phyloP scores from a whole-genome alignment of 1,284 basidiomycete genomes.

The Boletus mariae region DNA sequence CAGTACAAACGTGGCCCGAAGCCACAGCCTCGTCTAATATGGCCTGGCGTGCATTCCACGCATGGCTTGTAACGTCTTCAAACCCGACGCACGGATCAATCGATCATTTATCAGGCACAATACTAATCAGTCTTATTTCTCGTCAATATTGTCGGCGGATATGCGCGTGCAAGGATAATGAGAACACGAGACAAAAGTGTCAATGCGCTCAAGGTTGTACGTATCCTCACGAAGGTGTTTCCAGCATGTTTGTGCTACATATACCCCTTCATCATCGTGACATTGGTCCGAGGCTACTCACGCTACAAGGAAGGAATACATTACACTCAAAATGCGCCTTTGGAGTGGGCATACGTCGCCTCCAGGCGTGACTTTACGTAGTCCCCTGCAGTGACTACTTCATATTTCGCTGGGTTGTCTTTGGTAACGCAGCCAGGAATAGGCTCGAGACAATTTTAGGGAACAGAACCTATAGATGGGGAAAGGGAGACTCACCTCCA shows the following conservation, averaged over 20 bases:
- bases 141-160: background rate
- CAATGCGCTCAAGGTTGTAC: slow-evolving; percentile 3
- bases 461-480: background rate
- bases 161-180: background rate
- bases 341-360: slow-evolving; percentile 47
- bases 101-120: background rate
- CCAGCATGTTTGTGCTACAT: background rate
- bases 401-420: slow-evolving; percentile 61
- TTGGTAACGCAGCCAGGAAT: slow-evolving; percentile 65
- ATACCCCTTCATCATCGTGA: background rate
- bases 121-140: background rate
- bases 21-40: background rate
- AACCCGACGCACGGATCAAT: background rate
- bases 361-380: slow-evolving; percentile 58
- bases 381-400: slow-evolving; percentile 61
- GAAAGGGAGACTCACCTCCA: slow-evolving; percentile 47
- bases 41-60: background rate
- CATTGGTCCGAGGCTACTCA: background rate
- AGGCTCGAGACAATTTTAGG: slow-evolving; percentile 40
- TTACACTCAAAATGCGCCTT: slow-evolving; percentile 1
- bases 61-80: background rate
- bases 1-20: too few species aligned
- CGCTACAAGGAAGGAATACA: background rate
- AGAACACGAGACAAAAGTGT: background rate
- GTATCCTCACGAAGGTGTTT: slow-evolving; percentile 3